Conservation (phyloP, 176 grass and related monocot species). For the Aegilops bicornis region DNA sequence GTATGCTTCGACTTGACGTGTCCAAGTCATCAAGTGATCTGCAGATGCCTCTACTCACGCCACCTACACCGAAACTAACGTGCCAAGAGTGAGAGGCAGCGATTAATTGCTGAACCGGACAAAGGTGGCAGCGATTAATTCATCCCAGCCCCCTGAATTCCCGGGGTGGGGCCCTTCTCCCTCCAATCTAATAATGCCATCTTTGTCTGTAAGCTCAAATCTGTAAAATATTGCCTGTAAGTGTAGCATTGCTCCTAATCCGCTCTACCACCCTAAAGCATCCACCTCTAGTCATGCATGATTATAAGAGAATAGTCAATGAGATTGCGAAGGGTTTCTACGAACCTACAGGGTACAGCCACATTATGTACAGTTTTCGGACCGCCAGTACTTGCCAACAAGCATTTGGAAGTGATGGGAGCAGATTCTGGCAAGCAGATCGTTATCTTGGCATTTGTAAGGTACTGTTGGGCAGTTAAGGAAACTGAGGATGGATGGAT, state of each 20-base stretch:
- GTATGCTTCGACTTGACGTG: conserved; percentile 22
- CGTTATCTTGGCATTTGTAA: background rate
- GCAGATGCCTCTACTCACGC: background rate
- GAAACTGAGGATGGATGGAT: background rate
- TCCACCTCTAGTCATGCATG: background rate
- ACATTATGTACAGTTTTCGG: background rate
- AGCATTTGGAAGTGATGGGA: background rate
- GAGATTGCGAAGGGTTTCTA: background rate
- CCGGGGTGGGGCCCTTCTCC: too few species aligned
- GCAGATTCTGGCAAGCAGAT: background rate
- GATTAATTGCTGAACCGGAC: too few species aligned
- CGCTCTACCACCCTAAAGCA: background rate
- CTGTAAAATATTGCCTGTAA: too few species aligned
- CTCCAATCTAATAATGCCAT: too few species aligned
- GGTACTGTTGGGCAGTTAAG: background rate
- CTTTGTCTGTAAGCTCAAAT: too few species aligned
- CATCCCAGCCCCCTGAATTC: too few species aligned
- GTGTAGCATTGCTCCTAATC: too few species aligned
- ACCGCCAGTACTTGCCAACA: background rate
- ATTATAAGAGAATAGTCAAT: background rate
- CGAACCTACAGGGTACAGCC: background rate
- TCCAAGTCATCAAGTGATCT: background rate
- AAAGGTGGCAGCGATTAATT: too few species aligned
- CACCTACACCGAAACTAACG: background rate
- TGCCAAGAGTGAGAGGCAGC: too few species aligned